Evolutionary conservation across 768 basidiomycete species (phyloP).

Genomic region (Mycena chlorophos): DNA sequence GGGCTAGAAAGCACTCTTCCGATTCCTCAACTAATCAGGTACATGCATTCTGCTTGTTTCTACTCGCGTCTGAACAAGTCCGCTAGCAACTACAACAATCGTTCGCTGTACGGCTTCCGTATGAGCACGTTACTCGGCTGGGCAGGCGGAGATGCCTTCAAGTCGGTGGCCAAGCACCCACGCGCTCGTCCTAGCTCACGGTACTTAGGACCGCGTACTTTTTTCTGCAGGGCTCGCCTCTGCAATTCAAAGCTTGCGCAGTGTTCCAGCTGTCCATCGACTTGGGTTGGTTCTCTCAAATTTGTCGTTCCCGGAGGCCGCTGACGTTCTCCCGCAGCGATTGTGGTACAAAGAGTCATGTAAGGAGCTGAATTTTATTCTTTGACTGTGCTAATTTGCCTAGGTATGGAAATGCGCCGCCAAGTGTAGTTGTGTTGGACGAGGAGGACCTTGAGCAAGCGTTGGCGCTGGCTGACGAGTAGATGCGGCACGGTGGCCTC

Average conservation of each 20-base stretch:
- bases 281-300: conserved; percentile 48
- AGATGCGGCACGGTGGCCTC: conserved; percentile 20
- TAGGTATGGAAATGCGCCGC: conserved; percentile 71
- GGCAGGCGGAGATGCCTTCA: conserved; percentile 83
- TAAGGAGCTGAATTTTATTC: no score
- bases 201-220: conserved; percentile 70
- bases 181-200: not conserved
- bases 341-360: conserved; percentile 68
- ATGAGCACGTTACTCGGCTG: conserved; percentile 81
- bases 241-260: conserved; percentile 83
- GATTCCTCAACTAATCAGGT: conserved; percentile 82
- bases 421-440: conserved; percentile 47
- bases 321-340: conserved; percentile 45
- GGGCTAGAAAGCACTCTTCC: conserved; percentile 87
- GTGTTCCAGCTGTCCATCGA: conserved; percentile 84
- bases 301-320: conserved; percentile 6
- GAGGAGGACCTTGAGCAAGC: conserved; percentile 78
- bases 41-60: no score
- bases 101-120: conserved; percentile 82
- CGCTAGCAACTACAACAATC: conserved; percentile 72
- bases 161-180: conserved; percentile 45
- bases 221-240: conserved; percentile 66
- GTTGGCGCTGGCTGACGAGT: conserved; percentile 63
- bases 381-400: no score
- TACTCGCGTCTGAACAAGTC: not conserved